Evolutionary conservation across 768 basidiomycete species (phyloP).

Genomic region (Hirschioporus abietinus): DNA sequence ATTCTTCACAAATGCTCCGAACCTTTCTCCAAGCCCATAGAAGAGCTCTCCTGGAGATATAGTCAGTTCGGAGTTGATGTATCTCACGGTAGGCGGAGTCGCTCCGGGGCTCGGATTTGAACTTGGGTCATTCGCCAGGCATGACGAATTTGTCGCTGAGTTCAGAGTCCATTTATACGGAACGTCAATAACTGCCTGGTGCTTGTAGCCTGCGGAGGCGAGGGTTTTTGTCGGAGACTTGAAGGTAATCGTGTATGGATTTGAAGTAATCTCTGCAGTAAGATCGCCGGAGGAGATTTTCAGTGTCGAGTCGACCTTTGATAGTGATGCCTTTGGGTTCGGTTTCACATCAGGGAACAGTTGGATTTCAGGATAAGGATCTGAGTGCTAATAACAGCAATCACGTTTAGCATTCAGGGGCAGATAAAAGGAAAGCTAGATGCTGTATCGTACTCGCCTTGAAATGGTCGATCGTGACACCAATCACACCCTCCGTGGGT

Average conservation of each 20-base stretch:
- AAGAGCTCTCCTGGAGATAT: slow-evolving; percentile 65
- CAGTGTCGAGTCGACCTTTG: slow-evolving; percentile 22
- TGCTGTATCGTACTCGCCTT: slow-evolving; percentile 12
- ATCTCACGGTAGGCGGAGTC: slow-evolving; percentile 38
- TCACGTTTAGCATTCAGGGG: background rate
- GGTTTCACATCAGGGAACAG: slow-evolving; percentile 59
- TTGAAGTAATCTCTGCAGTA: slow-evolving; percentile 49
- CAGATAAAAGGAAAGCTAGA: background rate
- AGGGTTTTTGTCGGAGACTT: slow-evolving; percentile 41
- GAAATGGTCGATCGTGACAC: slow-evolving; percentile 53
- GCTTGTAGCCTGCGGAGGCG: slow-evolving; percentile 47
- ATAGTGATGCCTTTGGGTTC: slow-evolving; percentile 36
- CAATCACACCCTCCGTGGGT: slow-evolving; percentile 50
- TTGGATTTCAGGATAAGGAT: slow-evolving; percentile 43
- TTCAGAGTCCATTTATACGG: slow-evolving; percentile 47
- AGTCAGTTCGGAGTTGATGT: slow-evolving; percentile 55
- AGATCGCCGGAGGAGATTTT: slow-evolving; percentile 43
- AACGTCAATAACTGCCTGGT: slow-evolving; percentile 53
- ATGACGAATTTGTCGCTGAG: slow-evolving; percentile 50
- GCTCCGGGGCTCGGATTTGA: slow-evolving; percentile 49
- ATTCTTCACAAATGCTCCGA: slow-evolving; percentile 71
- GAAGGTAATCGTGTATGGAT: slow-evolving; percentile 61
- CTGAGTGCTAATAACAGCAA: slow-evolving; percentile 20
- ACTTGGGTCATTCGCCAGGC: slow-evolving; percentile 48
- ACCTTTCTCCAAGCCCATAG: slow-evolving; percentile 73